A percentile compares a stretch with the other conserved stretches of the same genome.
phyloP scores from a whole-genome alignment of 495 filamentous ascomycete species.

The Penicillium samsonianum region DNA sequence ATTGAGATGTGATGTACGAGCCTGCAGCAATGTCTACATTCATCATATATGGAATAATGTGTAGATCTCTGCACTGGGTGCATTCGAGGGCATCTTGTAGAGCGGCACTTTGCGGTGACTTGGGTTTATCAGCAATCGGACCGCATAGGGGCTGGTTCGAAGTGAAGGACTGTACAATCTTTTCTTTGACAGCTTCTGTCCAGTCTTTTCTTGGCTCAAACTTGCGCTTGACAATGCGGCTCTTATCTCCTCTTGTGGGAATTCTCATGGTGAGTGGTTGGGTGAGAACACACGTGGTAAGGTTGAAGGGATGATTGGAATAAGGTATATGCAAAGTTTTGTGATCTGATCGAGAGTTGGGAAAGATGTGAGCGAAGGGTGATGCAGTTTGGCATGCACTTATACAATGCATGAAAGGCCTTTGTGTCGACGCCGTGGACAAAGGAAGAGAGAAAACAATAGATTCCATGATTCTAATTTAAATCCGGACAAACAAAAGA shows the following conservation, averaged over 20 bases:
- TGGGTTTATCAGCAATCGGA: background rate
- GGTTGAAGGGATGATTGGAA: background rate
- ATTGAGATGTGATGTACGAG: conserved; percentile 20
- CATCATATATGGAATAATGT: conserved; percentile 25
- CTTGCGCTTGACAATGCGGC: background rate
- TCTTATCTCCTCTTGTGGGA: background rate
- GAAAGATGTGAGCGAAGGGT: background rate
- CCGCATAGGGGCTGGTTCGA: no score
- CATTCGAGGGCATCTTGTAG: conserved; percentile 39
- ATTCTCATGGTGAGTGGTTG: background rate
- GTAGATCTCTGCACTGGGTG: conserved; percentile 25
- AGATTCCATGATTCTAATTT: conserved; percentile 2
- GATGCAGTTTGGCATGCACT: background rate
- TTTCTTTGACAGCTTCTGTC: conserved; percentile 3
- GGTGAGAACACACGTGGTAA: background rate
- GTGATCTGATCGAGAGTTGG: background rate
- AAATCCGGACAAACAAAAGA: background rate
- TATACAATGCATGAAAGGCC: conserved; percentile 1
- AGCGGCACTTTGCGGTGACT: conserved; percentile 14
- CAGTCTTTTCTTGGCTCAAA: background rate
- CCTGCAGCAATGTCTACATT: conserved; percentile 24
- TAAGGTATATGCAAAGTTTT: background rate
- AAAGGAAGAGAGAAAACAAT: conserved; percentile 1
- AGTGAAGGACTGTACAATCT: conserved; percentile 1
- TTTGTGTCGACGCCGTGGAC: background rate